Base-by-base conservation (phyloP, 768 basidiomycete species). In the Lactifluus hygrophoroides region DNA sequence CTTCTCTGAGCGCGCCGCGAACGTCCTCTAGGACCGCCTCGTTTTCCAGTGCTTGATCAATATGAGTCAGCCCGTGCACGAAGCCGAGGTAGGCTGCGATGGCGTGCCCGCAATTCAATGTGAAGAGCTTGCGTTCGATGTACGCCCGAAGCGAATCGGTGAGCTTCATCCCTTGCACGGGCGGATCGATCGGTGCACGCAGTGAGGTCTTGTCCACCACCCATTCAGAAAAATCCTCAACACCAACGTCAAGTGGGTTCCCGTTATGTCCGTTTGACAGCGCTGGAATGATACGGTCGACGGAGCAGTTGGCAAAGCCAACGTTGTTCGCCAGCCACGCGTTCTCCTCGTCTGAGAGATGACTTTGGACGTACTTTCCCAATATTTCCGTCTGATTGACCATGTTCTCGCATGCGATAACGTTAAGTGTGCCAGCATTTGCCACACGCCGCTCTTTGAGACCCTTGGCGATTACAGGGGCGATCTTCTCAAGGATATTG, bases 371-470 rank as follows among this genome's bases (percentile, higher is more conserved):
- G 56, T 69, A 64, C 32, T 70, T 63, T 9, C 64, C 62, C 43
- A 76, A 68, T 35, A 61, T 57, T 8, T 64, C 64, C 3, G 73
- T 75, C 35, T 73, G 73, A 23, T 68, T 65, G 42, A 74, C 65
- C 62, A 71, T 70, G 65, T 76, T 76, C 63, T 76, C 74, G 65
- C 74, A 76, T 2, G 74, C 74, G 57, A 76, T 72, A 42, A 75
- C 60, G 56, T 73, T 73, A 8, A 75, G 54, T 13, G 67, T 8
- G 23, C 66, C 63, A 1, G 47, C 66, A 17, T 58, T 59, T 7
- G 61, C 64, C 17, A 58, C 52, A 42, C 66, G 64, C 16, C 74
- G 72, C 40, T 64, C 66, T 19, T 56, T 61, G 46, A 75, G 60
- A 7, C 73, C 74, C 48, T 66, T 58, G 5, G 74, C 73, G 49